phyloP scores from a whole-genome alignment of 805 yeast species.

The Ogataea ganodermae region DNA sequence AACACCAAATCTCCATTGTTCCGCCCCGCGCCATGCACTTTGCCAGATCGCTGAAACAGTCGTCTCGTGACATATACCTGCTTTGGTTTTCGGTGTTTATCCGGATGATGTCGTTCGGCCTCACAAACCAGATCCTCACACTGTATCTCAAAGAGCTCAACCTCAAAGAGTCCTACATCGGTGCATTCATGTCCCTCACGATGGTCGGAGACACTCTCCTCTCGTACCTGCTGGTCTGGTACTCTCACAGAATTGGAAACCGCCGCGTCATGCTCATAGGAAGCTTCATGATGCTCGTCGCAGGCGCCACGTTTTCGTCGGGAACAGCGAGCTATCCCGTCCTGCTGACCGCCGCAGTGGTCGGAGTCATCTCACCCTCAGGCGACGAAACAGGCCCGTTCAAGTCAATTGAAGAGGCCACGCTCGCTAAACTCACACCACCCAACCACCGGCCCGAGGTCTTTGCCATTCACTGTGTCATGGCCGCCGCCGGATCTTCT shows the following conservation, averaged over 20 bases:
- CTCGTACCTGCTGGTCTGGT: slow-evolving; percentile 73
- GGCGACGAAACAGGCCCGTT: slow-evolving; percentile 94
- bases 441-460: slow-evolving; percentile 65
- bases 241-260: slow-evolving; percentile 72
- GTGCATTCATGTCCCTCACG: slow-evolving; percentile 80
- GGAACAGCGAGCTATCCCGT: slow-evolving; percentile 51
- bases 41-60: slow-evolving; percentile 35
- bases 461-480: slow-evolving; percentile 71
- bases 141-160: slow-evolving; percentile 59
- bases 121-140: slow-evolving; percentile 77
- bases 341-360: slow-evolving; percentile 67
- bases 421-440: slow-evolving; percentile 77
- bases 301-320: slow-evolving; percentile 67
- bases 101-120: slow-evolving; percentile 73
- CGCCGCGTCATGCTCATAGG: slow-evolving; percentile 65
- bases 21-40: slow-evolving; percentile 35
- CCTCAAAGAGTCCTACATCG: slow-evolving; percentile 60
- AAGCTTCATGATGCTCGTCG: slow-evolving; percentile 61
- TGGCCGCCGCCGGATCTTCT: slow-evolving; percentile 73
- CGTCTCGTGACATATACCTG: slow-evolving; percentile 53
- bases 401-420: slow-evolving; percentile 80
- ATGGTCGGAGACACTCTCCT: slow-evolving; percentile 75
- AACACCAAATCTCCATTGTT: no score
- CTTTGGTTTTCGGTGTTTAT: slow-evolving; percentile 71
- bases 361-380: slow-evolving; percentile 86